These are phyloP conservation scores for Saccharomyces pastorianus DNA, from an alignment of 1,139 yeast species.

Conservation along the genomic window DNA sequence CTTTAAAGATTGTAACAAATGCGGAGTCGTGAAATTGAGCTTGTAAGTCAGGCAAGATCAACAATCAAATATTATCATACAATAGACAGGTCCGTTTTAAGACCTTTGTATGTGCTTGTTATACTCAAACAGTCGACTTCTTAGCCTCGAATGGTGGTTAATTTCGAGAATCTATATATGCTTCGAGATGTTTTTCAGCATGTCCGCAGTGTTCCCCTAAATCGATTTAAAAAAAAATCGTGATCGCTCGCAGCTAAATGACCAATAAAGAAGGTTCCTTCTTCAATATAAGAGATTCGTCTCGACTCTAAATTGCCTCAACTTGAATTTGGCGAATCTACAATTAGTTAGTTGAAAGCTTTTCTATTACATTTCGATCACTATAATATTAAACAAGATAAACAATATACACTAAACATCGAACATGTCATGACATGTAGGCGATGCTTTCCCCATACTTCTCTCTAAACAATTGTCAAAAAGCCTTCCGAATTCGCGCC, in stretches of 20 bases:
- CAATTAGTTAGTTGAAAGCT: background rate
- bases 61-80: background rate
- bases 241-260: background rate
- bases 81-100: background rate
- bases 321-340: background rate
- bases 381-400: background rate
- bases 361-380: background rate
- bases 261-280: background rate
- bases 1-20: background rate
- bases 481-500: conserved; percentile 51
- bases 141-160: background rate
- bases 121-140: too few species aligned
- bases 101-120: background rate
- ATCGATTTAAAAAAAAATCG: background rate
- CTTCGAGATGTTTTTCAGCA: background rate
- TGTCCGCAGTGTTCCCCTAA: background rate
- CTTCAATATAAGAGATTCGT: background rate
- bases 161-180: background rate
- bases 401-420: conserved; percentile 8
- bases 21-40: background rate
- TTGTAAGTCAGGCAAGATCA: background rate
- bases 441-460: conserved; percentile 44
- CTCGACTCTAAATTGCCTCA: background rate
- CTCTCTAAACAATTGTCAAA: conserved; percentile 51
- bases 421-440: conserved; percentile 49